These are phyloP conservation scores for Rhizopus delemar DNA, from an alignment of 371 early-diverging fungal genomes.

Conservation along the genomic window DNA sequence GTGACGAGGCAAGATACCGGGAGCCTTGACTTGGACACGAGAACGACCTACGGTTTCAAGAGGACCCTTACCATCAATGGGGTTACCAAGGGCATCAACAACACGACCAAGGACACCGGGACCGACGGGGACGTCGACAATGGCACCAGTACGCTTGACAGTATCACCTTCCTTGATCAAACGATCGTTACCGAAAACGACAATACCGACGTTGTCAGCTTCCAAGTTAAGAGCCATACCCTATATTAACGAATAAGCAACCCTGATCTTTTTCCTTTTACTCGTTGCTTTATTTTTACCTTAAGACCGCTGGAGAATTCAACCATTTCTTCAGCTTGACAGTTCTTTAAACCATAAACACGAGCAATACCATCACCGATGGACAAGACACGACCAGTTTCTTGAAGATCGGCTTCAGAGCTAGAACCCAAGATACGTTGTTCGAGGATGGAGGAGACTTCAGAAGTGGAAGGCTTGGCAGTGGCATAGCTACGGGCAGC, in stretches of 20 bases:
- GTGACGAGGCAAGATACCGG: constrained; percentile 95
- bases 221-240: constrained; percentile 97
- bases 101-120: constrained; percentile 93
- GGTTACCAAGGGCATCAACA: constrained; percentile 96
- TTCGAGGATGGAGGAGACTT: constrained; percentile 91
- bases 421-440: constrained; percentile 88
- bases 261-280: not conserved
- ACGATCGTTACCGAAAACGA: constrained; percentile 98
- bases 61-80: constrained; percentile 97
- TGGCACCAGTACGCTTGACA: constrained; percentile 95
- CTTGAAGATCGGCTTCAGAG: constrained; percentile 84
- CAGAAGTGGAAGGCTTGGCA: constrained; percentile 74
- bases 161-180: constrained; percentile 89
- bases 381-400: constrained; percentile 97
- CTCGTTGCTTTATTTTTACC: constrained; percentile 43
- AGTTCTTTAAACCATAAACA: constrained; percentile 96
- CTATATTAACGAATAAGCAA: constrained; percentile 23
- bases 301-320: constrained; percentile 97
- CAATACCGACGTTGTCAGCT: constrained; percentile 97
- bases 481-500: constrained; percentile 58
- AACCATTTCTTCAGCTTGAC: constrained; percentile 99
- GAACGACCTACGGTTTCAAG: constrained; percentile 77
- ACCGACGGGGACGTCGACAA: constrained; percentile 95
- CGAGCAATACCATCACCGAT: constrained; percentile 99
- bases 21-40: constrained; percentile 96